Evolutionary conservation across 2,329 filamentous ascomycete genomes (phyloP), one percentile per base, ranked within the genome.

Genomic region (Proliferodiscus dingleyae): DNA sequence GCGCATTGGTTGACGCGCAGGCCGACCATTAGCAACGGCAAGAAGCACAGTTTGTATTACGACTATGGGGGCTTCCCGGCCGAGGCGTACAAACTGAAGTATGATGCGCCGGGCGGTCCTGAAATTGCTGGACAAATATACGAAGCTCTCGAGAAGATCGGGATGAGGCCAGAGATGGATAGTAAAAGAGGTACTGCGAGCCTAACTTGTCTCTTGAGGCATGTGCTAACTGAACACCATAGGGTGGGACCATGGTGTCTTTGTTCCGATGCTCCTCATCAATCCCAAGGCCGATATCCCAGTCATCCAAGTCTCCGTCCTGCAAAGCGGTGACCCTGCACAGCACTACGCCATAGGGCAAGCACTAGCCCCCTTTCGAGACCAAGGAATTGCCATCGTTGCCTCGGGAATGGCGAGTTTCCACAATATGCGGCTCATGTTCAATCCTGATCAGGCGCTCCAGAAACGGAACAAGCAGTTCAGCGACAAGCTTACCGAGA

Each of bases 381-480:
- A 85, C 13, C 75, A 86, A 43, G 78, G 78, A 15, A 72, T 88
- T 41, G 71, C 84, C 39, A 80, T 89, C 48, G 77, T 89, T 37
- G 78, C 77, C 19, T 83, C 83, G 0, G 85, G 85, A 9, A 88
- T 89, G 83, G 49, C 57, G 1, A 82, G 83, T 0, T 85, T 86
- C 18, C 83, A 87, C 56, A 87, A 87, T 54, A 67, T 86, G 28
- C 71, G 77, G 1, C 78, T 85, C 52, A 68, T 70, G 56, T 56
- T 56, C 41, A 50, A 46, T 58, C 59, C 7, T 57, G 55, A 9
- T 83, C 83, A 57, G 66, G 75, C 1, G 69, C 72, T 28, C 77
- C 72, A 32, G 72, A 84, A 42, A 69, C 74, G 45, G 72, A 78
- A 11, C 63, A 85, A 37, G 73, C 77, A 56, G 70, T 81, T 32